These are phyloP conservation scores for Tylopilus balloui DNA, from an alignment of 768 basidiomycete genomes.

Conservation along the genomic window DNA sequence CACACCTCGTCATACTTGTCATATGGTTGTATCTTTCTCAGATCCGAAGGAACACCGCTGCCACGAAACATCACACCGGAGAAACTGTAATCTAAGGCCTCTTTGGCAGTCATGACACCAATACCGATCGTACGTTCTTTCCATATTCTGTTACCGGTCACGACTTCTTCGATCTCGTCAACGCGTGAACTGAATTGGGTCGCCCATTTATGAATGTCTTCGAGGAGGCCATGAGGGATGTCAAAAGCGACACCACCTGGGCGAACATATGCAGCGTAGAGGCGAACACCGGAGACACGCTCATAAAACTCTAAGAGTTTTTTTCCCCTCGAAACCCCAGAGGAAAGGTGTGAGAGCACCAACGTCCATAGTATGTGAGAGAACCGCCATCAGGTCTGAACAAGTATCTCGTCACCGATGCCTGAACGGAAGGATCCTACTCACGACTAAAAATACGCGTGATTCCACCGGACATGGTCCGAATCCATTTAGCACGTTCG, in stretches of 20 bases:
- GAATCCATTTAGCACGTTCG: conserved; percentile 96
- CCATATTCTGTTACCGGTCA: conserved; percentile 98
- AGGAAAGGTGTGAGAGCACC: conserved; percentile 98
- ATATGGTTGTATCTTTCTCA: conserved; percentile 88
- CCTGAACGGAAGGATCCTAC: conserved; percentile 25
- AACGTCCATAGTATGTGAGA: conserved; percentile 96
- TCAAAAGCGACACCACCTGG: conserved; percentile 98
- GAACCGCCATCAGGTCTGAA: conserved; percentile 90
- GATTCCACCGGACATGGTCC: conserved; percentile 94
- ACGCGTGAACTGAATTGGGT: conserved; percentile 89
- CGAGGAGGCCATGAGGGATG: conserved; percentile 94
- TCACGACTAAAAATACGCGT: conserved; percentile 91
- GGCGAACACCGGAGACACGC: conserved; percentile 94
- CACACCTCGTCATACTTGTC: conserved; percentile 91
- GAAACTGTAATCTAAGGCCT: conserved; percentile 91
- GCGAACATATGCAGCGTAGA: conserved; percentile 96
- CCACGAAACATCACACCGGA: conserved; percentile 97
- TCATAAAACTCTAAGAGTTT: conserved; percentile 99
- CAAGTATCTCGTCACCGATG: neutral
- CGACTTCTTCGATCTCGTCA: conserved; percentile 97
- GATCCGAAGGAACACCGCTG: conserved; percentile 91
- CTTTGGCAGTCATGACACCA: conserved; percentile 84
- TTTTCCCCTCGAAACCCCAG: conserved; percentile 99
- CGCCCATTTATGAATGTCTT: conserved; percentile 97
- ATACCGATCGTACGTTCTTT: conserved; percentile 90